Base-by-base conservation (phyloP, 1,284 basidiomycete species). In the Trametes polyzona region DNA sequence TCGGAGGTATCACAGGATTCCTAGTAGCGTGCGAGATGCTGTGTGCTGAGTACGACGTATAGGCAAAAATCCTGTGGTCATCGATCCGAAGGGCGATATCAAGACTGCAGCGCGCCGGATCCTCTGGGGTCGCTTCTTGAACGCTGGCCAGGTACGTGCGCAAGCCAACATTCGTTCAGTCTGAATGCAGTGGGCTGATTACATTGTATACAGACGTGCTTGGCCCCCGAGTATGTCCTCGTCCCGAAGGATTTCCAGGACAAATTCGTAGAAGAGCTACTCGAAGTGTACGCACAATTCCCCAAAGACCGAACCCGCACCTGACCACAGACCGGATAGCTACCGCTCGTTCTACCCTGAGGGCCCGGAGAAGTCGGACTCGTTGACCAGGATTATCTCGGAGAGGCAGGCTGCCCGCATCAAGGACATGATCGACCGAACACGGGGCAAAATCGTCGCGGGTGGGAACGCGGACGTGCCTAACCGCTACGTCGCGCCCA, bases 1-100 rank as follows among this genome's bases (percentile, higher is more conserved):
- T 57, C 10, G 55, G 86, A 52, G 49, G 55, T 41, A 41, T 11
- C 2, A n/a, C 8, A 24, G 23, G 4, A 11, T 14, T 14, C 4
- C 4, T 16, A 12, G 40, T 16, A 7, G 12, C 1, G 3, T 14
- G 24, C 12, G 5, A 24, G 7, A 1, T 26, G 12, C 23, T 1
- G 16, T n/a, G n/a, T 11, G 9, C n/a, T 47, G 16, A 35, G 3
- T 16, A 7, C 24, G 3, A 17, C 5, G 12, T 26, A 26, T 35
- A 65, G 92, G 93, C 47, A 96, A 96, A 75, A 91, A 86, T 11
- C 95, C 95, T 2, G 89, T 88, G 11, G 81, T 95, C 63, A 76
- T 96, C 44, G 90, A 95, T 67, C 78, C 88, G 1, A 80, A 77
- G 43, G 82, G 81, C 62, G 83, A 92, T 67, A 69, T 92, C 51